These are phyloP conservation scores for Kwoniella sp. DNA, from an alignment of 768 basidiomycete genomes.

Conservation along the genomic window DNA sequence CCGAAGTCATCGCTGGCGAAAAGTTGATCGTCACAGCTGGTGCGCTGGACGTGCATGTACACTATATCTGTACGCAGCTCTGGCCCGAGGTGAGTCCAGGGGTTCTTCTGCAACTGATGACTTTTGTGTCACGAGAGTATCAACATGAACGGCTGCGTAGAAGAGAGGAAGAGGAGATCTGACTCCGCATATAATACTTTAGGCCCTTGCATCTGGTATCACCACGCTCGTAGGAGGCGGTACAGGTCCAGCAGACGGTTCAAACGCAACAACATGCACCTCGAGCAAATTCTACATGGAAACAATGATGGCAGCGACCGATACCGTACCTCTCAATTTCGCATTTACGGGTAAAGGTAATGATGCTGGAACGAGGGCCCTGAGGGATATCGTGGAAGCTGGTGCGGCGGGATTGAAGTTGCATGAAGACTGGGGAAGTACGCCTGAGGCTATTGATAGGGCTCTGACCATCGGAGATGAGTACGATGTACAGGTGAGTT, in stretches of 20 bases:
- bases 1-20: constrained; percentile 95
- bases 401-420: constrained; percentile 89
- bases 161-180: too few relatives aligned
- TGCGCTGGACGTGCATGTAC: constrained; percentile 85
- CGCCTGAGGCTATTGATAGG: constrained; percentile 76
- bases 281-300: constrained; percentile 84
- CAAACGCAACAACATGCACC: constrained; percentile 93
- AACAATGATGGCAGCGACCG: constrained; percentile 89
- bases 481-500: constrained; percentile 84
- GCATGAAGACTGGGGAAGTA: constrained; percentile 96
- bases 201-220: constrained; percentile 63
- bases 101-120: too few relatives aligned
- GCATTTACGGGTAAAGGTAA: constrained; percentile 97
- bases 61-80: constrained; percentile 93
- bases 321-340: constrained; percentile 86
- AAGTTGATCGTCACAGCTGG: constrained; percentile 92
- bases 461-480: constrained; percentile 80
- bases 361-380: constrained; percentile 67
- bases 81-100: constrained; percentile 71
- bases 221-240: constrained; percentile 97
- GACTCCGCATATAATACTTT: too few relatives aligned
- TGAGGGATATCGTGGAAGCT: constrained; percentile 78
- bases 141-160: too few relatives aligned
- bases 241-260: constrained; percentile 86
- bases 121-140: too few relatives aligned